phyloP scores from a whole-genome alignment of 306 rosid genomes.

The barrel medic (Medicago truncatula) region MtrunA17r5.0-ANR NC_053045.1:34846501-34847000 shows the following conservation, averaged over 20 bases:
- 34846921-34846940: constrained; percentile 81
- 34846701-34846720: constrained; percentile 75
- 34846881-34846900: constrained; percentile 87
- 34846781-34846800: neutral
- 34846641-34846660: constrained; percentile 81
- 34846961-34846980: constrained; percentile 96
- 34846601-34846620: constrained; percentile 89
- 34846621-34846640: constrained; percentile 87
- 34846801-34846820: neutral
- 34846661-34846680: constrained; percentile 84
- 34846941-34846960: constrained; percentile 89
- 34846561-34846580: constrained; percentile 6
- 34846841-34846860: constrained; percentile 53
- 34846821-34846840: neutral
- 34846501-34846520: neutral
- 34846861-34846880: constrained; percentile 88
- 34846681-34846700: constrained; percentile 88
- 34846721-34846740: constrained; percentile 87
- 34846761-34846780: constrained; percentile 88
- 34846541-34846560: neutral
- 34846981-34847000: constrained; percentile 92
- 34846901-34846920: constrained; percentile 86
- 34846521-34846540: neutral
- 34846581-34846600: constrained; percentile 60
- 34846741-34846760: constrained; percentile 84